A percentile compares a stretch with the other conserved stretches of the same genome.
phyloP scores from a whole-genome alignment of 2,329 filamentous ascomycete genomes.

The Rhynchosporium secalis region DNA sequence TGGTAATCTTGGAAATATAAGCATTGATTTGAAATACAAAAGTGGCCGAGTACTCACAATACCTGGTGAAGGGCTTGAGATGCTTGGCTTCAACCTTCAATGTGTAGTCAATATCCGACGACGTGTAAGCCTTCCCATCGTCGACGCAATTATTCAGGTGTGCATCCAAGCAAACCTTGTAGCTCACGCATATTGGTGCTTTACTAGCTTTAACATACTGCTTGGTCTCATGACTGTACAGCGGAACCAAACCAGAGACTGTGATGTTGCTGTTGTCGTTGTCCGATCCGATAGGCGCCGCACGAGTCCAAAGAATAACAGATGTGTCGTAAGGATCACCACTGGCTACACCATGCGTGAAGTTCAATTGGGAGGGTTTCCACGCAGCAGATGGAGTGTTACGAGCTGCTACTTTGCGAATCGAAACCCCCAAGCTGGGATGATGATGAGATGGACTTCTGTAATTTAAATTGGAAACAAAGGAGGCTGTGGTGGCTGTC shows the following conservation, averaged over 20 bases:
- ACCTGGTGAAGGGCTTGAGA: slow-evolving; percentile 62
- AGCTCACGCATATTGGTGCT: slow-evolving; percentile 67
- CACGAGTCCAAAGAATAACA: slow-evolving; percentile 56
- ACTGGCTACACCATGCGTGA: slow-evolving; percentile 61
- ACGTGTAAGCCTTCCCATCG: slow-evolving; percentile 64
- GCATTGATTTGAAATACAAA: background rate
- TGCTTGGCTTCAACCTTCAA: slow-evolving; percentile 62
- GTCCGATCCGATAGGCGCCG: slow-evolving; percentile 44
- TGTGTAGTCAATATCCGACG: slow-evolving; percentile 71
- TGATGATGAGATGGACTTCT: slow-evolving; percentile 65
- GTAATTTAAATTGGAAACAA: slow-evolving; percentile 61
- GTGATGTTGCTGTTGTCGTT: slow-evolving; percentile 49
- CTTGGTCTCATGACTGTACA: slow-evolving; percentile 52
- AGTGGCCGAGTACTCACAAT: slow-evolving; percentile 43
- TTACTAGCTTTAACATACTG: slow-evolving; percentile 52
- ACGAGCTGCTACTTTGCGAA: slow-evolving; percentile 55
- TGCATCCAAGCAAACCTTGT: slow-evolving; percentile 55
- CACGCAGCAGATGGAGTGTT: slow-evolving; percentile 24
- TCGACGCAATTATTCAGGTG: slow-evolving; percentile 50
- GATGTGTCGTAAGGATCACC: slow-evolving; percentile 55
- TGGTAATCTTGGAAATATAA: slow-evolving; percentile 51
- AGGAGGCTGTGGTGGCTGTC: slow-evolving; percentile 22
- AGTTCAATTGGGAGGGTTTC: slow-evolving; percentile 50
- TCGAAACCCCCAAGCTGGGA: slow-evolving; percentile 61
- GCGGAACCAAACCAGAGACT: slow-evolving; percentile 45